Evolutionary conservation across 306 rosid species (phyloP).

Genomic region (Albizia julibrissin): DNA sequence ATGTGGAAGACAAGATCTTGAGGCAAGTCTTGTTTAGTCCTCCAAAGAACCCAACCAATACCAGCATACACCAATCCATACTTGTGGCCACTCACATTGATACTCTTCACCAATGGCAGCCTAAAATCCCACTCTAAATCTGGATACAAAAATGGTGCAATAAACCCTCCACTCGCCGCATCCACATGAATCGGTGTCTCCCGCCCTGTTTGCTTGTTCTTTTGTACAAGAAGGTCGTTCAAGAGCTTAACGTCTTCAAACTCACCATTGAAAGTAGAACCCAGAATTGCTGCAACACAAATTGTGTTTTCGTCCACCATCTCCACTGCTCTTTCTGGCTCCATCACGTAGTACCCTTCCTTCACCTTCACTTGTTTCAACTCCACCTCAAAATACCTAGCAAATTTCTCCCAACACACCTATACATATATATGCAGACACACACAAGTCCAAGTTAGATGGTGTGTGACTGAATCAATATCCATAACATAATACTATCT

Average conservation of each 20-base stretch:
- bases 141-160: constrained; percentile 80
- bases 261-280: constrained; percentile 81
- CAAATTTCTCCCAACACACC: constrained; percentile 90
- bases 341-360: constrained; percentile 83
- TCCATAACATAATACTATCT: no score
- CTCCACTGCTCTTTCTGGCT: constrained; percentile 69
- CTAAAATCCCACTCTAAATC: constrained; percentile 87
- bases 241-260: constrained; percentile 80
- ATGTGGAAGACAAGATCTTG: constrained; percentile 64
- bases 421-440: not conserved
- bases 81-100: constrained; percentile 84
- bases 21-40: constrained; percentile 62
- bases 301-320: constrained; percentile 85
- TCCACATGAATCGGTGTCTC: constrained; percentile 83
- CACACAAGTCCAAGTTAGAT: no score
- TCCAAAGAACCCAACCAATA: constrained; percentile 77
- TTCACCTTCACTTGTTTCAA: constrained; percentile 67
- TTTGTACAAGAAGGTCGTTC: constrained; percentile 56
- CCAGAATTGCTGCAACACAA: constrained; percentile 81
- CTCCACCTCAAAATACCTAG: constrained; percentile 74
- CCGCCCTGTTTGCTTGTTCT: constrained; percentile 77
- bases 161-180: constrained; percentile 83
- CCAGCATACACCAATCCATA: constrained; percentile 90
- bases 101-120: constrained; percentile 80
- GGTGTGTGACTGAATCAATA: no score